A percentile compares a stretch with the other conserved stretches of the same genome.
phyloP scores from a whole-genome alignment of 1,284 basidiomycete genomes.

The Lentinus polychrous region DNA sequence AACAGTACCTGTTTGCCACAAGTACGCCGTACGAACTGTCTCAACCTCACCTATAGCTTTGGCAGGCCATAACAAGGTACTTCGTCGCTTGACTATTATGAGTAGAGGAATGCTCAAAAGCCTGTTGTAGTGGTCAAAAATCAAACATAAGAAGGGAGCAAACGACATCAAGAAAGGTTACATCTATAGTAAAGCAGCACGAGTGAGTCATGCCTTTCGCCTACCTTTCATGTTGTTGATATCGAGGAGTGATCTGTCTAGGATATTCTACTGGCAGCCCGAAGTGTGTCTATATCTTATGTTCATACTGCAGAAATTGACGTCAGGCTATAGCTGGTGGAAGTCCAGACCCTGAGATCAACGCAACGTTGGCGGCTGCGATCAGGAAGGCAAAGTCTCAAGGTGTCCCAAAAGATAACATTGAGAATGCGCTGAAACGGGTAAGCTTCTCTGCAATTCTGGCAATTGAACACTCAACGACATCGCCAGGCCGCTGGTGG shows the following conservation, averaged over 20 bases:
- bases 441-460: constrained; percentile 29
- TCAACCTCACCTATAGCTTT: too few species aligned
- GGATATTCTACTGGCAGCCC: constrained; percentile 67
- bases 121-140: constrained; percentile 73
- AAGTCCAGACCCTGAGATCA: constrained; percentile 58
- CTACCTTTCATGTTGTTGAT: constrained; percentile 2
- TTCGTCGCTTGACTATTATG: neutral
- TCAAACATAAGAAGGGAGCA: constrained; percentile 73
- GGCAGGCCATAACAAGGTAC: constrained; percentile 65
- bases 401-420: constrained; percentile 74
- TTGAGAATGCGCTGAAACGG: constrained; percentile 64
- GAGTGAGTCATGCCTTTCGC: constrained; percentile 35
- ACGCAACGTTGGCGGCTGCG: constrained; percentile 53
- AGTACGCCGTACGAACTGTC: too few species aligned
- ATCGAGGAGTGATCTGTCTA: constrained; percentile 23
- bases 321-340: constrained; percentile 43
- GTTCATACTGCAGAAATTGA: neutral
- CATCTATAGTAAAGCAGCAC: constrained; percentile 51
- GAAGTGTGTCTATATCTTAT: constrained; percentile 38
- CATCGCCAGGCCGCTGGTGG: constrained; percentile 39
- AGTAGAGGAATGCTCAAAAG: neutral
- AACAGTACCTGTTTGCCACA: too few species aligned
- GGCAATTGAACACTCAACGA: neutral
- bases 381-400: constrained; percentile 56
- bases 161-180: constrained; percentile 63